A percentile compares a stretch with the other conserved stretches of the same genome.
Conservation (phyloP, 805 yeast species). For the Yarrowia sp. region DNA sequence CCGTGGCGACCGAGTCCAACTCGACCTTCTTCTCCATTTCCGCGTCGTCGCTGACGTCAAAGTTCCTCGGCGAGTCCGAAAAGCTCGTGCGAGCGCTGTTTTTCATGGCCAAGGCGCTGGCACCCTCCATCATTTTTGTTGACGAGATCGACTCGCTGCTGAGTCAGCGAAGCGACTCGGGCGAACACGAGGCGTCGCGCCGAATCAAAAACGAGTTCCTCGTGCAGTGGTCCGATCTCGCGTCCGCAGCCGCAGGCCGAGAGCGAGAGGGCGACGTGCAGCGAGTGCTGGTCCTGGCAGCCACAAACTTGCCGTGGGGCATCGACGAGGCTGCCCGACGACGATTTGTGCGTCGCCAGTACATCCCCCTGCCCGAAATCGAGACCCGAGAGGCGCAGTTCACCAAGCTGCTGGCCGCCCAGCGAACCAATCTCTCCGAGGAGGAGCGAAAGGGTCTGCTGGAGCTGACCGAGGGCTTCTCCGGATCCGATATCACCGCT, state of each 20-base stretch:
- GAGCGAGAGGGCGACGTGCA: constrained; percentile 50
- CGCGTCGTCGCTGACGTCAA: constrained; percentile 85
- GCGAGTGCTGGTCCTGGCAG: constrained; percentile 86
- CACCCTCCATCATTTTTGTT: constrained; percentile 91
- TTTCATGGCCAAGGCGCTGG: constrained; percentile 74
- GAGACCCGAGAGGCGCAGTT: constrained; percentile 77
- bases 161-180: constrained; percentile 71
- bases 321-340: constrained; percentile 96
- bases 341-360: constrained; percentile 85
- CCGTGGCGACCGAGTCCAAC: constrained; percentile 92
- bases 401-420: constrained; percentile 61
- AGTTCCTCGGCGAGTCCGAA: constrained; percentile 84
- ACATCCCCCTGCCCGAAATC: constrained; percentile 89
- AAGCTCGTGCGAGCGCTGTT: constrained; percentile 88
- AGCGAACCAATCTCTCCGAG: constrained; percentile 65
- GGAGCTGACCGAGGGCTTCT: constrained; percentile 70
- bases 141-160: constrained; percentile 93
- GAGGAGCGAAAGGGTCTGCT: constrained; percentile 61
- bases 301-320: constrained; percentile 95
- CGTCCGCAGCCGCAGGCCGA: constrained; percentile 80
- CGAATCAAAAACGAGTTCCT: constrained; percentile 89
- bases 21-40: constrained; percentile 90
- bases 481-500: constrained; percentile 93
- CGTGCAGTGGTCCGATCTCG: constrained; percentile 91
- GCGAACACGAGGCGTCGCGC: constrained; percentile 83